Evolutionary conservation across 345 rosid genomes (phyloP).

Genomic region (Acer yangbiense): DNA sequence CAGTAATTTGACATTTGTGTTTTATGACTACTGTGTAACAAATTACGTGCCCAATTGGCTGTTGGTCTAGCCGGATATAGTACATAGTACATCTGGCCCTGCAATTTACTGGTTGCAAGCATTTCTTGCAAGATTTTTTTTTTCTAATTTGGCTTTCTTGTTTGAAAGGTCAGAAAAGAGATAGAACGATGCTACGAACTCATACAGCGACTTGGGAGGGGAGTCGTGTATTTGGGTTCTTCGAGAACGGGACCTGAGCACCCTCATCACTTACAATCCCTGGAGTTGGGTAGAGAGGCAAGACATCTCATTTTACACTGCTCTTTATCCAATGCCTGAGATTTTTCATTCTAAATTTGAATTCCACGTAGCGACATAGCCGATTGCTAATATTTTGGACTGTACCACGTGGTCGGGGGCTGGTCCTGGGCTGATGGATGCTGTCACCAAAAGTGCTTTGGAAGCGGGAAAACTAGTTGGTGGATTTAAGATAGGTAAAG

Average conservation of each 20-base stretch:
- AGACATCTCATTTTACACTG: slow-evolving; percentile 23
- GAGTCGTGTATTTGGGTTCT: slow-evolving; percentile 85
- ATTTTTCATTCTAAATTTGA: neutral
- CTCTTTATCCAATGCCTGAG: neutral
- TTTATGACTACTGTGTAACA: no score
- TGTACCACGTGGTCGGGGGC: slow-evolving; percentile 96
- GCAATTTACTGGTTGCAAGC: neutral
- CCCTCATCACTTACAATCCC: slow-evolving; percentile 61
- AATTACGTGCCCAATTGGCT: neutral
- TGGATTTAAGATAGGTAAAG: slow-evolving; percentile 83
- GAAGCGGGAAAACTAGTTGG: slow-evolving; percentile 76
- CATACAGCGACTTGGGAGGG: slow-evolving; percentile 68
- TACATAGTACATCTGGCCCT: neutral
- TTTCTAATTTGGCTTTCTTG: slow-evolving; percentile 20
- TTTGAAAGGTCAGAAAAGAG: slow-evolving; percentile 81
- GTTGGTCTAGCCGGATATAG: neutral
- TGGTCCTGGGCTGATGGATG: slow-evolving; percentile 98
- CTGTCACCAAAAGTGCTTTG: slow-evolving; percentile 78
- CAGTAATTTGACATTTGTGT: no score
- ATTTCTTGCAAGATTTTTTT: neutral
- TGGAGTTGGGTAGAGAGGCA: slow-evolving; percentile 72
- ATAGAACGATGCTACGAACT: slow-evolving; percentile 71
- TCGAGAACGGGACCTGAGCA: slow-evolving; percentile 75
- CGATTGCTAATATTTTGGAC: slow-evolving; percentile 79
- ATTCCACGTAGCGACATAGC: slow-evolving; percentile 15